Base-by-base conservation (phyloP, 1,284 basidiomycete genomes). In the Stygiomarasmius scandens region DNA sequence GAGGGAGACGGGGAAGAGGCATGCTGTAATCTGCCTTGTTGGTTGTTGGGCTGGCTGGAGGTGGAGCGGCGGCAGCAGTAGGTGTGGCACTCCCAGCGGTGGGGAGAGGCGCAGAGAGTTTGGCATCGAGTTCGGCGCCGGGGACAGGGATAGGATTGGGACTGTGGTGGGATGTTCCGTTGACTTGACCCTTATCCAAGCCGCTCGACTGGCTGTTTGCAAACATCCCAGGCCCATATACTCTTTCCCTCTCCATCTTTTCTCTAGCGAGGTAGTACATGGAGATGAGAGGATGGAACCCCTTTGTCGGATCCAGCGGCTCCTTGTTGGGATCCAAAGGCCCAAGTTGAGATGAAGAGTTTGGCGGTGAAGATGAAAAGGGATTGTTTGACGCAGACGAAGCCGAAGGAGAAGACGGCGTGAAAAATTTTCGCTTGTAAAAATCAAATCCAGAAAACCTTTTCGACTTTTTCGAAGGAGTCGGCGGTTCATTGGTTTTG, bases 201-300 rank as follows among this genome's bases (percentile, higher is more conserved):
- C 79, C 63, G 19, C 73, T 76, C 9, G 95, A 74, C 66, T 95
- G 93, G 1, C 95, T 98, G 54, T 87, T 93, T 1, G 96, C 96
- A 73, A 99, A 99, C 64, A 93, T 89, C 1, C 94, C 95, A 1
- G 90, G 88, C 0, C 96, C 96, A 72, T 95, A 98, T 3, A 98
- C 90, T 58, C 84, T 83, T 67, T 98, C 96, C 52, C 96, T 81
- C 68, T 98, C 95, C 71, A 96, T 83, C 80, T 98, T 98, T 77
- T 99, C 96, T 55, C 91, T 80, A 1, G 96, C 93, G 19, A 99
- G 85, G 76, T 90, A 98, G 71, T 99, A 99, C 74, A 99, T 97
- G 23, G 95, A 96, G 55, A 99, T 84, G 32, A 99, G 82, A 0
- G 95, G 96, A 71, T 98, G 95, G 76, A 93, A 99, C 2, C 95